A percentile compares a stretch with the other conserved stretches of the same genome.
Conservation (phyloP, 2,329 filamentous ascomycete genomes). For the Pseudogymnoascus sp. region DNA sequence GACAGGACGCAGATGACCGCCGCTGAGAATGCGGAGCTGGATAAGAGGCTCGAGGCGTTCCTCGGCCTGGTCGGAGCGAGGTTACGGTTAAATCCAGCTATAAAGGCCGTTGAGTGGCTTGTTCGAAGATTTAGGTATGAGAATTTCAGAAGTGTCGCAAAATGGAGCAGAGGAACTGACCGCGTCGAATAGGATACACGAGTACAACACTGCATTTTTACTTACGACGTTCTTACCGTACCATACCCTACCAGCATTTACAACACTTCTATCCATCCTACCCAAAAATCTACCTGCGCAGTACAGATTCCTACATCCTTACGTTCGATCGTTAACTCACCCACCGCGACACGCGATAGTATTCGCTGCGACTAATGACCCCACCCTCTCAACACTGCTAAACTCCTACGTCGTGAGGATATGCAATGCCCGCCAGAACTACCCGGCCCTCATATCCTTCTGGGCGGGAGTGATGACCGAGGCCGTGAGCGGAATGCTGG, state of each 20-base stretch:
- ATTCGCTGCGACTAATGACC: slow-evolving; percentile 71
- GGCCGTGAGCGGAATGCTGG: slow-evolving; percentile 73
- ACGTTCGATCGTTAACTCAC: slow-evolving; percentile 66
- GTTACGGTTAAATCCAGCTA: slow-evolving; percentile 73
- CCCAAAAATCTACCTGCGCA: slow-evolving; percentile 64
- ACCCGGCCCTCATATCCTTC: slow-evolving; percentile 73
- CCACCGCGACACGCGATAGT: slow-evolving; percentile 77
- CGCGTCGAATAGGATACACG: slow-evolving; percentile 59
- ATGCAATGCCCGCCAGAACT: slow-evolving; percentile 62
- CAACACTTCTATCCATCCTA: slow-evolving; percentile 78
- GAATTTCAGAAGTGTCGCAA: slow-evolving; percentile 6
- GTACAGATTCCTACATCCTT: slow-evolving; percentile 79
- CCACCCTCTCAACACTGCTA: slow-evolving; percentile 64
- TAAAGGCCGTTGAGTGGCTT: slow-evolving; percentile 92
- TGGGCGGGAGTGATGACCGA: slow-evolving; percentile 88
- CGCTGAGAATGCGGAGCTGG: slow-evolving; percentile 72
- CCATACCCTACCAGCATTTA: slow-evolving; percentile 76
- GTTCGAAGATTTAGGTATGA: slow-evolving; percentile 77
- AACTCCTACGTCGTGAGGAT: slow-evolving; percentile 73
- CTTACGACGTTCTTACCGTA: slow-evolving; percentile 88
- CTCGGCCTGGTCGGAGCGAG: slow-evolving; percentile 69
- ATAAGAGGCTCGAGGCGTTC: slow-evolving; percentile 72
- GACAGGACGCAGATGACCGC: slow-evolving; percentile 79
- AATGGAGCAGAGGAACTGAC: slow-evolving; percentile 10
- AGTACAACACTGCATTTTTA: slow-evolving; percentile 73